A percentile compares a stretch with the other conserved stretches of the same genome.
Conservation (phyloP, 495 filamentous ascomycete species). For the Cercophora scortea region DNA sequence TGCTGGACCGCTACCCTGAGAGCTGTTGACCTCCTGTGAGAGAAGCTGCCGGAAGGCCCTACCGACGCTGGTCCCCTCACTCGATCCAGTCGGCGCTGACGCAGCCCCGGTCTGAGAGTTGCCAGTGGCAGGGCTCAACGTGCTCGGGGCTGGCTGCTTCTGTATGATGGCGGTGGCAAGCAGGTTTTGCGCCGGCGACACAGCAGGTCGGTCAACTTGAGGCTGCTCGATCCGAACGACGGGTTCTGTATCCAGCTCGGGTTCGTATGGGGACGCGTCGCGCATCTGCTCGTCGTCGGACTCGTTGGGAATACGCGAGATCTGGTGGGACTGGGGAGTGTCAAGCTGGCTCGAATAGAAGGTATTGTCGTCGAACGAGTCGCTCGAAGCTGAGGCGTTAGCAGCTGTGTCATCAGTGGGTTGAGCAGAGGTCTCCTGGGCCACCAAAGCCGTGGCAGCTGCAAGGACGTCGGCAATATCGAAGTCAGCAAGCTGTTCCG, state of each 20-base stretch:
- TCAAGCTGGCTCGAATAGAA: slow-evolving; percentile 80
- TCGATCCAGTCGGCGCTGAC: slow-evolving; percentile 9
- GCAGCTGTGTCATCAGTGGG: slow-evolving; percentile 50
- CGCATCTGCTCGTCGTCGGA: slow-evolving; percentile 38
- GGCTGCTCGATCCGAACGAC: slow-evolving; percentile 1
- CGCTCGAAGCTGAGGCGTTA: slow-evolving; percentile 55
- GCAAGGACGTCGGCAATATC: slow-evolving; percentile 67
- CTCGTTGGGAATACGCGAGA: slow-evolving; percentile 32
- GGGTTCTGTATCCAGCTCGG: slow-evolving; percentile 19
- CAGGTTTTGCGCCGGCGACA: not conserved
- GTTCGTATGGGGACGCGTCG: slow-evolving; percentile 25
- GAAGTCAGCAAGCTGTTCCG: slow-evolving; percentile 61
- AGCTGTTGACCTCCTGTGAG: slow-evolving; percentile 15
- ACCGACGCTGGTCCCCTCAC: slow-evolving; percentile 6
- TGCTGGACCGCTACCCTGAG: slow-evolving; percentile 27
- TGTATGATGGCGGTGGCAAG: slow-evolving; percentile 5
- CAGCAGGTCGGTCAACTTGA: not conserved
- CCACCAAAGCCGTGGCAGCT: slow-evolving; percentile 62
- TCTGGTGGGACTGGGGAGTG: slow-evolving; percentile 36
- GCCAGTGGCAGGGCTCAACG: slow-evolving; percentile 1
- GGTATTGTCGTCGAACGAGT: slow-evolving; percentile 87
- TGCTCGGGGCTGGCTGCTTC: slow-evolving; percentile 1
- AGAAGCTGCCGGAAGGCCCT: slow-evolving; percentile 6
- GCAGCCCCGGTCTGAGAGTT: slow-evolving; percentile 2
- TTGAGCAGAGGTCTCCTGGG: slow-evolving; percentile 27